Base-by-base conservation (phyloP, 2,329 filamentous ascomycete species). In the Mycosphaerella sp. region DNA sequence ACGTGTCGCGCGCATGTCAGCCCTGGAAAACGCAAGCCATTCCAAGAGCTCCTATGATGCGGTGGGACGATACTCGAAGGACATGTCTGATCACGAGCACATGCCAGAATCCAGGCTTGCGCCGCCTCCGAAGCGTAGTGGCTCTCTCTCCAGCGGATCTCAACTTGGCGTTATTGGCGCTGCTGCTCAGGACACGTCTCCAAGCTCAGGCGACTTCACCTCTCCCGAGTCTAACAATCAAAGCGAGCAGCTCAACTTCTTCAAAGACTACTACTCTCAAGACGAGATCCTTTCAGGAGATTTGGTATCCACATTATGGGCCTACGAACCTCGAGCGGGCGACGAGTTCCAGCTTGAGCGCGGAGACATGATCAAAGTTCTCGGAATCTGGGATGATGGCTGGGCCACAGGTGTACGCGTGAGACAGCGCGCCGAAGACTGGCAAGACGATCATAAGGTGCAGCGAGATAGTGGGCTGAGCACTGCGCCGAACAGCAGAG, bases 381-480 rank as follows among this genome's bases (percentile, higher is more conserved):
- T 97, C 32, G 93, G 93, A 58, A 98, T 98, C 62, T 98, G 93
- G 93, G 93, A 98, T 66, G 93, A 98, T 69, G 93, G 93, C 45
- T 98, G 93, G 93, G 93, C 93, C 9, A 98, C 93, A 1, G 93
- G 93, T 64, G 80, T 96, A 52, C 79, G 95, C 67, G 75, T 95
- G 53, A 80, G 85, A 51, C 88, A 95, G 64, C 80, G 83, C 52
- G 90, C 90, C 2, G 92, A 97, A 57, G 89, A 96, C 60, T 96
- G 89, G 84, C 88, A 95, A 64, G 79, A 80, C 42, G 64, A 66
- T 5, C 60, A 59, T 29, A 84, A 87, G 65, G 76, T 83, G 34
- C 90, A 95, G 67, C 83, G 93, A 58, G 93, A 98, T 72, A 97
- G 92, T 65, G 93, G 93, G 54, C 87, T 97, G 42, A 96, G 89